These are phyloP conservation scores for Brassica balearica DNA, from an alignment of 441 rosid genomes.

Conservation along the genomic window DNA sequence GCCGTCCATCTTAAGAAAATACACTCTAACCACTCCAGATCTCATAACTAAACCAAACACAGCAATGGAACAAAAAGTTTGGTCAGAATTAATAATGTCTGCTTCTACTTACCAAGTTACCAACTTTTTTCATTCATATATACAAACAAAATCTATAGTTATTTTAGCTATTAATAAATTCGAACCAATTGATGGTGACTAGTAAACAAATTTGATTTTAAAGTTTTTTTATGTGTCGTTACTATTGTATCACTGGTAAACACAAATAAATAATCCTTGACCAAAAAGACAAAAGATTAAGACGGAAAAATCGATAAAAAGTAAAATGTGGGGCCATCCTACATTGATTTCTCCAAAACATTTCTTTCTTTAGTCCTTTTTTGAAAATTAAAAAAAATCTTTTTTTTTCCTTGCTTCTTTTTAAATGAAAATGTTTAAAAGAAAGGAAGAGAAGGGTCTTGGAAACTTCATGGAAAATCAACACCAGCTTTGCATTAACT, in stretches of 20 bases:
- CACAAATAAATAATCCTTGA: constrained; percentile 13
- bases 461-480: constrained; percentile 39
- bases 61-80: constrained; percentile 38
- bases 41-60: constrained; percentile 35
- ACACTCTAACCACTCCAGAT: constrained; percentile 37
- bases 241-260: neutral
- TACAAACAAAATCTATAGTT: constrained; percentile 21
- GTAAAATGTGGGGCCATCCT: neutral
- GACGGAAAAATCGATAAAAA: neutral
- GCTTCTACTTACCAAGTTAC: constrained; percentile 33
- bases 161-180: constrained; percentile 14
- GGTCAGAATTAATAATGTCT: constrained; percentile 36
- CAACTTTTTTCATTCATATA: constrained; percentile 24
- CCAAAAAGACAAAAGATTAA: neutral
- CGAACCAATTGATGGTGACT: neutral
- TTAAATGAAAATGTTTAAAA: neutral
- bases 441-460: constrained; percentile 30
- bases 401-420: neutral
- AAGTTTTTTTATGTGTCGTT: neutral
- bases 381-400: neutral
- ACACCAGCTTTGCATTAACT: constrained; percentile 37
- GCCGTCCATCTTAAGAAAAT: constrained; percentile 30
- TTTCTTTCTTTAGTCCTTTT: neutral
- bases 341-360: constrained; percentile 14
- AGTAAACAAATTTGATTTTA: neutral